Evolutionary conservation across 371 early-diverging fungal species (phyloP), one percentile per base, ranked within the genome.

Genomic region (Batrachochytrium dendrobatidis): DNA sequence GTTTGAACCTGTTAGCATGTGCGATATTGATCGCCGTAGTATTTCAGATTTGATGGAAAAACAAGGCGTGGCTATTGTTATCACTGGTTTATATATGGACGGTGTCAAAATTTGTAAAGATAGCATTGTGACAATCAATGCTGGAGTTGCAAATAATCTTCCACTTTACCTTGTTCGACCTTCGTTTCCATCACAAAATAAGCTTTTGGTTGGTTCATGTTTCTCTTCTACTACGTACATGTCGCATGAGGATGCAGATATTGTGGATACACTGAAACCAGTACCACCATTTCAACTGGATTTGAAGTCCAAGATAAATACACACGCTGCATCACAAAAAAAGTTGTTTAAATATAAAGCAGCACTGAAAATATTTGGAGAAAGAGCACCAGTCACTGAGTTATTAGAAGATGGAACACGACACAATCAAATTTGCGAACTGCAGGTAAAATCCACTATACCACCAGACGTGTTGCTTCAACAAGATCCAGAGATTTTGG

Each of bases 341-440:
- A 28, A 4, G 4, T 10, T 51, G 51, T 24, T 30, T 24, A 32
- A 51, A 22, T 4, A 8, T n/a, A 24, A n/a, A 10, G 28, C 30
- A 12, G 5, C 25, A 7, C 30, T 24, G 30, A 12, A 22, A 3
- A 22, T 51, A 3, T 51, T 32, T 24, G 51, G 32, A 51, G 51
- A 51, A n/a, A 4, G 32, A 3, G 51, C 30, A 3, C 12, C 10
- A n/a, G n/a, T 24, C 10, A 51, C 51, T 5, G 51, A 51, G 51
- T 32, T 51, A 3, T 32, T 51, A 12, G 51, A 51, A 22, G 51
- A 51, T 24, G 51, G 51, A 3, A 30, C 51, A 32, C 51, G 51
- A 24, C 51, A 2, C 7, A 51, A 51, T 29, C 51, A 51, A 22
- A n/a, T 51, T 22, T 51, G 51, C 30, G 3, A 17, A 28, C 3